Evolutionary conservation across 106 monocot species (phyloP).

Genomic region (Acorus gramineus): DNA sequence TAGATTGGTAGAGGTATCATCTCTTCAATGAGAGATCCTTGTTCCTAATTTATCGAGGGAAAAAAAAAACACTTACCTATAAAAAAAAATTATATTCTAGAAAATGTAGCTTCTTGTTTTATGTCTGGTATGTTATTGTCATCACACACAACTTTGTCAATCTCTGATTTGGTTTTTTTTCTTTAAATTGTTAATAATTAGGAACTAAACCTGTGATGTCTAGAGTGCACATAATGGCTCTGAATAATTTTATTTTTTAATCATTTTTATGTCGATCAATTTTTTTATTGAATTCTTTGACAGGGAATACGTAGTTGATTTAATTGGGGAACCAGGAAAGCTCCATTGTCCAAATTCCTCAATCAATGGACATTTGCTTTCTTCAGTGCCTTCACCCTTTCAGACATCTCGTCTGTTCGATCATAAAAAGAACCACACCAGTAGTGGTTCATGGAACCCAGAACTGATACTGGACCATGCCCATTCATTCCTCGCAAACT

Average conservation of each 20-base stretch:
- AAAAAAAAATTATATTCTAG: too few species aligned
- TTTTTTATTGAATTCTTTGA: not conserved
- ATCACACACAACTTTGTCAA: too few species aligned
- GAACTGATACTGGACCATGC: constrained; percentile 9
- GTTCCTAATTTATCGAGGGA: too few species aligned
- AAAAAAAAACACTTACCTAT: too few species aligned
- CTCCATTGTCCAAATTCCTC: constrained; percentile 51
- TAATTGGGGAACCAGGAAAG: constrained; percentile 48
- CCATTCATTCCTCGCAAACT: constrained; percentile 10
- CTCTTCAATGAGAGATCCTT: too few species aligned
- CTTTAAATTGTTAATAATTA: too few species aligned
- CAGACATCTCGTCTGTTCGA: constrained; percentile 27
- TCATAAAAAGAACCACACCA: constrained; percentile 15
- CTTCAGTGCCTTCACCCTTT: constrained; percentile 63
- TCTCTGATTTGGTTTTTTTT: too few species aligned
- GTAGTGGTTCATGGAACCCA: constrained; percentile 12
- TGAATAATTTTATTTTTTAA: not conserved
- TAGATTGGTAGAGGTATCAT: too few species aligned
- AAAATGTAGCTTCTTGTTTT: too few species aligned
- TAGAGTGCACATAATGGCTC: too few species aligned
- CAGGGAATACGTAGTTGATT: constrained; percentile 71
- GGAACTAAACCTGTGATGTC: too few species aligned
- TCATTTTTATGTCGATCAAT: not conserved
- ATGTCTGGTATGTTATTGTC: too few species aligned
- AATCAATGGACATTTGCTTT: constrained; percentile 56